These are phyloP conservation scores for Lycium ferocissimum DNA, from an alignment of 257 asterid genomes.

Conservation along the genomic window DNA sequence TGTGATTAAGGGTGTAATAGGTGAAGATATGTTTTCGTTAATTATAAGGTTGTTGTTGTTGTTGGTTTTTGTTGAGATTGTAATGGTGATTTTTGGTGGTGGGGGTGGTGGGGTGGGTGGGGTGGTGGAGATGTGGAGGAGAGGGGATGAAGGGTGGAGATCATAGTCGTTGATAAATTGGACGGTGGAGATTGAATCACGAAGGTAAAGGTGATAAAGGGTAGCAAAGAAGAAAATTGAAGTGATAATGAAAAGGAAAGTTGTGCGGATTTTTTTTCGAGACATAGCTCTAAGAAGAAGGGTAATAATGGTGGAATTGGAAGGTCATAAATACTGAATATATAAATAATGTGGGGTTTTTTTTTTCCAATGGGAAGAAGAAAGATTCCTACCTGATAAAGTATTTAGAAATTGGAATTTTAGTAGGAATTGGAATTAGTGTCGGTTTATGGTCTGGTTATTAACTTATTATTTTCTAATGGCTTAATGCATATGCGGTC, in stretches of 20 bases:
- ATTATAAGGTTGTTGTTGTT: constrained; percentile 21
- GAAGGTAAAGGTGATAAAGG: constrained; percentile 65
- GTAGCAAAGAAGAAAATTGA: constrained; percentile 55
- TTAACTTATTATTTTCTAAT: not conserved
- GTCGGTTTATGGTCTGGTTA: not conserved
- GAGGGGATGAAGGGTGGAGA: constrained; percentile 20
- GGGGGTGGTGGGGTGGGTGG: constrained; percentile 31
- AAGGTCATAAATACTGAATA: not conserved
- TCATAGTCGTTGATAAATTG: constrained; percentile 26
- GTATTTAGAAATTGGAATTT: not conserved
- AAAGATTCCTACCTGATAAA: not conserved
- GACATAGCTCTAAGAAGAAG: constrained; percentile 48
- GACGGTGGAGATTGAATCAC: constrained; percentile 7
- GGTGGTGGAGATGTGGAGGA: constrained; percentile 24
- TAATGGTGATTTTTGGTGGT: not conserved
- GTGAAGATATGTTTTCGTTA: constrained; percentile 39
- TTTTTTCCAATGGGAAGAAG: too few species aligned
- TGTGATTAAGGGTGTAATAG: not conserved
- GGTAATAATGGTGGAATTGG: not conserved
- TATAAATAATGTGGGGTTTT: not conserved
- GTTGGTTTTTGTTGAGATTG: not conserved
- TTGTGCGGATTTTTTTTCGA: constrained; percentile 48
- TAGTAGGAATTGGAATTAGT: not conserved
- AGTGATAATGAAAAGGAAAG: constrained; percentile 51
- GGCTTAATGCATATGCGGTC: too few species aligned